A percentile compares a stretch with the other conserved stretches of the same genome.
Evolutionary conservation across 768 basidiomycete genomes (phyloP).

Genomic region (Rossbeevera mucosa): DNA sequence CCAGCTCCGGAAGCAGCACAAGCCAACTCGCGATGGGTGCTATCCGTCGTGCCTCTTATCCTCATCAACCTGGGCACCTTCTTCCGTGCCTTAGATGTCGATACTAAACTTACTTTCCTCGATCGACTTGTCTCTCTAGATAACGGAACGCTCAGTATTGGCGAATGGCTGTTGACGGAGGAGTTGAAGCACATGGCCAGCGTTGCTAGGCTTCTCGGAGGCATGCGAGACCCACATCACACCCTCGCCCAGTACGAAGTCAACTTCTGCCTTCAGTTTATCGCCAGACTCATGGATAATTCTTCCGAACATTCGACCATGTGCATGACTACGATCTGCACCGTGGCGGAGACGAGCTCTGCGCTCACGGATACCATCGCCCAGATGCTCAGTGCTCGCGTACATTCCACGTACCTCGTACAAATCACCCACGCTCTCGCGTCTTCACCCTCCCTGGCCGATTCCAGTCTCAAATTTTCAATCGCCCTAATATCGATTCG

Average conservation of each 20-base stretch:
- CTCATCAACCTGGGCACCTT: conserved; percentile 53
- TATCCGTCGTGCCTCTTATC: conserved; percentile 51
- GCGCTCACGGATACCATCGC: conserved; percentile 41
- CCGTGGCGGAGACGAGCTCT: conserved; percentile 39
- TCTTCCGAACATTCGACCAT: conserved; percentile 39
- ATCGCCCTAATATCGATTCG: conserved; percentile 33
- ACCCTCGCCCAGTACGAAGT: conserved; percentile 46
- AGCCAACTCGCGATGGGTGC: conserved; percentile 45
- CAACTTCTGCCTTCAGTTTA: conserved; percentile 44
- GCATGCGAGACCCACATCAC: conserved; percentile 32
- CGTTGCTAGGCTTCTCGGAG: conserved; percentile 35
- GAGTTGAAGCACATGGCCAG: conserved; percentile 52
- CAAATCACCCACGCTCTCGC: conserved; percentile 36
- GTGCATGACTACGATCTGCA: conserved; percentile 41
- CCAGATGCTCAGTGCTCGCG: conserved; percentile 43
- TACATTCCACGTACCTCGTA: conserved; percentile 43
- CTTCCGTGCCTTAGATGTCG: conserved; percentile 52
- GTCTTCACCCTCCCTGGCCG: conserved; percentile 19
- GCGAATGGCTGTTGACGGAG: conserved; percentile 64
- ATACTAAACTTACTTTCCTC: conserved; percentile 50
- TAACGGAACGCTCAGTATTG: conserved; percentile 20
- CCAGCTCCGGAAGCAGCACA: conserved; percentile 19
- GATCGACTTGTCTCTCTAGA: conserved; percentile 56
- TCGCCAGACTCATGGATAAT: conserved; percentile 41
- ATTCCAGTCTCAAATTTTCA: conserved; percentile 32